phyloP scores from a whole-genome alignment of 108 stramenopile species.

The Aurantiochytrium sp. region DNA sequence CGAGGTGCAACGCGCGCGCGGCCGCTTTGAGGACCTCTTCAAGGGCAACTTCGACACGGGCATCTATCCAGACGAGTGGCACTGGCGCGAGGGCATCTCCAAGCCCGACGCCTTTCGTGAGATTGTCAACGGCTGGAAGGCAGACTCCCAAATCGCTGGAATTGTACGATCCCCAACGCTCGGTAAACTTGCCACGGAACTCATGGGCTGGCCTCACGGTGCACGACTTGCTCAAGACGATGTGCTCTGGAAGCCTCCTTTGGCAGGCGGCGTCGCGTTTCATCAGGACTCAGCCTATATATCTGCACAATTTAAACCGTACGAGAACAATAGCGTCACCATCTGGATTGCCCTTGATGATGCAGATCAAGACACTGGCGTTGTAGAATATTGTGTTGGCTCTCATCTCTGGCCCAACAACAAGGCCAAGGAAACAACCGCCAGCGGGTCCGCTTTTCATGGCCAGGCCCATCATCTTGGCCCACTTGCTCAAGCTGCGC shows the following conservation, averaged over 20 bases:
- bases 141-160: conserved; percentile 33
- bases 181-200: conserved; percentile 29
- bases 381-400: conserved; percentile 48
- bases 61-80: conserved; percentile 64
- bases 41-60: conserved; percentile 53
- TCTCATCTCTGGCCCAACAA: conserved; percentile 40
- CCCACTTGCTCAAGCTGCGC: neutral
- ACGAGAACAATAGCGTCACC: conserved; percentile 41
- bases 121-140: conserved; percentile 62
- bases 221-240: conserved; percentile 62
- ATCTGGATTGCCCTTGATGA: conserved; percentile 65
- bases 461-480: neutral
- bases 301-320: conserved; percentile 39
- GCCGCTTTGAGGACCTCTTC: conserved; percentile 32
- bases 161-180: conserved; percentile 39
- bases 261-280: conserved; percentile 40
- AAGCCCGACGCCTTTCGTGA: conserved; percentile 38
- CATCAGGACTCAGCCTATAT: conserved; percentile 63
- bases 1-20: neutral
- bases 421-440: neutral
- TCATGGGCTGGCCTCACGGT: conserved; percentile 49
- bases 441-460: neutral
- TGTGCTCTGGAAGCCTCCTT: conserved; percentile 56
- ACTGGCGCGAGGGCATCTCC: conserved; percentile 52
- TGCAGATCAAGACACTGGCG: conserved; percentile 46